phyloP scores from a whole-genome alignment of 2,329 filamentous ascomycete genomes.

The Didymella segeticola region DNA sequence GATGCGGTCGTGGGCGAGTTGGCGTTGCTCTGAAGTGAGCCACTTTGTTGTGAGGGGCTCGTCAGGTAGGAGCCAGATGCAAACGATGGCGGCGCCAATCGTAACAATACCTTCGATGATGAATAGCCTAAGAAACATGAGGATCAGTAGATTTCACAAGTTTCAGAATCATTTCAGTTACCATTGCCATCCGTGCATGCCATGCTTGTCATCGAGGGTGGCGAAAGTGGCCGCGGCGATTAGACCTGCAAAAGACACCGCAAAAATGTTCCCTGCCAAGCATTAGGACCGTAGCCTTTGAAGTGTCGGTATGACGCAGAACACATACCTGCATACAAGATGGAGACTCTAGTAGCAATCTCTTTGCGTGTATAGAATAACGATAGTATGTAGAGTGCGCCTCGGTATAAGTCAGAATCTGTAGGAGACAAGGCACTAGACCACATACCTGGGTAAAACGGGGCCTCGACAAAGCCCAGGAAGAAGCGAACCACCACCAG shows the following conservation, averaged over 20 bases:
- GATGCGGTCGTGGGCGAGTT: constrained; percentile 41
- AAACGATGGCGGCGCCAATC: constrained; percentile 35
- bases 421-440: too few species aligned
- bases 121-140: constrained; percentile 17
- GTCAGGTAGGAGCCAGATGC: constrained; percentile 50
- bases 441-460: constrained; percentile 68
- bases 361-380: constrained; percentile 68
- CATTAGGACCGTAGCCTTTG: not conserved
- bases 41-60: constrained; percentile 50
- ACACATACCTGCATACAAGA: constrained; percentile 18
- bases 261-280: constrained; percentile 20
- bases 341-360: constrained; percentile 31
- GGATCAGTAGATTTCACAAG: not conserved
- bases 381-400: constrained; percentile 65
- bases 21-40: constrained; percentile 54
- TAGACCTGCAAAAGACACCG: constrained; percentile 21
- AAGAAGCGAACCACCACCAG: constrained; percentile 40
- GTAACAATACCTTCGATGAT: constrained; percentile 38
- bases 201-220: constrained; percentile 25
- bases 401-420: constrained; percentile 70
- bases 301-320: too few species aligned
- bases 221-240: constrained; percentile 27
- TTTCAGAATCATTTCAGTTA: not conserved
- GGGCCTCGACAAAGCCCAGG: constrained; percentile 40
- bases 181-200: constrained; percentile 27